A percentile compares a stretch with the other conserved stretches of the same genome.
Conservation (phyloP, 257 asterid genomes). For the Ilex aquifolium region DNA sequence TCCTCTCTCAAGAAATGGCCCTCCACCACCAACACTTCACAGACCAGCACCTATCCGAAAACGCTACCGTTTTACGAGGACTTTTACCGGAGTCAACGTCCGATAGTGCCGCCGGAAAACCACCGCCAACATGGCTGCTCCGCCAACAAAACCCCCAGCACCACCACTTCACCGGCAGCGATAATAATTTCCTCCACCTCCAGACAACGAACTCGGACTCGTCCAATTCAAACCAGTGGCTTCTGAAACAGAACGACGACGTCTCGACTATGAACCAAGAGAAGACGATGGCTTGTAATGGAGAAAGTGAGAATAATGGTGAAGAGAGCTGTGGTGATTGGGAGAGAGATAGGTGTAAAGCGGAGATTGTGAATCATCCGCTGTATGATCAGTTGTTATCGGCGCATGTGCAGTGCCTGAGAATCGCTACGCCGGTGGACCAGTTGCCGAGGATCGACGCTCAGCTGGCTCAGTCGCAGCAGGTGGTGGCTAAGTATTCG, state of each 20-base stretch:
- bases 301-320: slow-evolving; percentile 7
- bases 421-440: slow-evolving; percentile 97
- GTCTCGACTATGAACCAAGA: neutral
- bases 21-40: slow-evolving; percentile 17
- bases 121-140: neutral
- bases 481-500: slow-evolving; percentile 82
- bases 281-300: neutral
- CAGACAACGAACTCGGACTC: neutral
- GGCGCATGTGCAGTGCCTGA: slow-evolving; percentile 89
- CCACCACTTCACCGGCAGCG: neutral
- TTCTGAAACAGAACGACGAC: neutral
- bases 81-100: neutral
- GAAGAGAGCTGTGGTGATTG: slow-evolving; percentile 32
- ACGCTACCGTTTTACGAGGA: neutral
- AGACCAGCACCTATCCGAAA: neutral
- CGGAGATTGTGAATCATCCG: slow-evolving; percentile 77
- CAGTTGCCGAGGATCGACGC: slow-evolving; percentile 96
- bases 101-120: neutral
- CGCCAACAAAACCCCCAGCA: neutral
- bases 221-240: slow-evolving; percentile 6
- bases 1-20: slow-evolving; percentile 35
- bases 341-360: slow-evolving; percentile 87
- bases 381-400: slow-evolving; percentile 77
- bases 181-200: neutral
- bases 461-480: slow-evolving; percentile 86